Evolutionary conservation across 2,329 filamentous ascomycete species (phyloP).

Genomic region (Fusarium tuaranense): DNA sequence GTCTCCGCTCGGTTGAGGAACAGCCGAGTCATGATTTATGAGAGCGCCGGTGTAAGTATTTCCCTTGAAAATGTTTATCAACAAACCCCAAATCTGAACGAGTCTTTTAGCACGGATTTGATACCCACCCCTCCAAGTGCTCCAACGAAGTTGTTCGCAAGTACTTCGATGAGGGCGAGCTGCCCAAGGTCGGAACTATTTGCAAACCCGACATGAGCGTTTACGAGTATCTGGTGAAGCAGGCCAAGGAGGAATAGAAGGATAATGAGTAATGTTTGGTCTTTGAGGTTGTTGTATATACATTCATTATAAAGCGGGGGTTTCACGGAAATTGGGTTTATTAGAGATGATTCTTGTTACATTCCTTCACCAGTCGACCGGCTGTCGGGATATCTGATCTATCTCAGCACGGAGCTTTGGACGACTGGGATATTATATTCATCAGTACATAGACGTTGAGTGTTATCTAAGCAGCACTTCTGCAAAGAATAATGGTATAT

Average conservation of each 20-base stretch:
- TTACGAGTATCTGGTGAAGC: not conserved
- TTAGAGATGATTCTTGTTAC: not conserved
- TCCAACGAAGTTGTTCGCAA: not conserved
- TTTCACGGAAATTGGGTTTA: not conserved
- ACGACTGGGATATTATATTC: not conserved
- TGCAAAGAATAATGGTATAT: not conserved
- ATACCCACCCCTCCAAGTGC: not conserved
- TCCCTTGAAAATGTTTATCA: not conserved
- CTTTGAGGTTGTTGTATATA: not conserved
- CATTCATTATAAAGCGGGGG: not conserved
- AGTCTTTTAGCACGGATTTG: conserved; percentile 1
- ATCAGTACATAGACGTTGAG: not conserved
- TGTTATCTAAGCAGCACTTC: not conserved
- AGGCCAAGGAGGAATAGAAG: not conserved
- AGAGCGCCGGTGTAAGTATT: conserved; percentile 23
- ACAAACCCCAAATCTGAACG: not conserved
- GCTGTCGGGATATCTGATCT: not conserved
- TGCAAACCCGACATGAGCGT: not conserved
- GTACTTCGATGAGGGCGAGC: not conserved
- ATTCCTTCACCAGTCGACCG: not conserved
- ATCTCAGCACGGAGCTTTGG: not conserved
- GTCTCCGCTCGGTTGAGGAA: conserved; percentile 15
- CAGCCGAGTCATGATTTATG: conserved; percentile 22
- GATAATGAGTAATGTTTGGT: not conserved
- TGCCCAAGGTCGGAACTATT: not conserved